phyloP scores from a whole-genome alignment of 345 rosid species.

The Dimocarpus longan region DNA sequence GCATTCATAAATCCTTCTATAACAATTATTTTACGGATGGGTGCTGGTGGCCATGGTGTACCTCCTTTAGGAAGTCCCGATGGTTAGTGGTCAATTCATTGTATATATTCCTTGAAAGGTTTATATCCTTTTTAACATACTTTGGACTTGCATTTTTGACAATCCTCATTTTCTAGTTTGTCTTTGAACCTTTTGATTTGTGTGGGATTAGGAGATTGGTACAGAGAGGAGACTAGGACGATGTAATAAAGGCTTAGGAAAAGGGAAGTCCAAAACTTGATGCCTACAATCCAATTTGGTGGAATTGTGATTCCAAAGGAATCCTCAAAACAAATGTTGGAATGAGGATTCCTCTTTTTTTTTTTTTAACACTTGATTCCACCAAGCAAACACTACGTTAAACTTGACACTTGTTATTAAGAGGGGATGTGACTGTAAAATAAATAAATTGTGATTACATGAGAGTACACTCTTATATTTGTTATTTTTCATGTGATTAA shows the following conservation, averaged over 20 bases:
- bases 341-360: too few species aligned
- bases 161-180: not conserved
- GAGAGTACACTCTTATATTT: too few species aligned
- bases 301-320: too few species aligned
- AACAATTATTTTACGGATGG: conserved; percentile 91
- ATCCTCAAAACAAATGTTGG: too few species aligned
- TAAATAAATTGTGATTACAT: too few species aligned
- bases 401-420: too few species aligned
- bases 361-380: too few species aligned
- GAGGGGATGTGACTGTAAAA: too few species aligned
- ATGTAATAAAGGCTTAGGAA: not conserved
- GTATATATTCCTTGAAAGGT: conserved; percentile 13
- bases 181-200: not conserved
- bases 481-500: too few species aligned
- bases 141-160: not conserved
- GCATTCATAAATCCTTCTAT: conserved; percentile 96
- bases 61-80: conserved; percentile 99
- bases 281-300: not conserved
- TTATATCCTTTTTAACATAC: not conserved
- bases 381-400: too few species aligned
- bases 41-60: conserved; percentile 99
- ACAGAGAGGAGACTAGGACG: not conserved
- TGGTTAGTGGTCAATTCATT: conserved; percentile 55
- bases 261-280: not conserved
- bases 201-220: not conserved